Evolutionary conservation across 2,329 filamentous ascomycete genomes (phyloP).

Genomic region (Ophiostoma quercus): DNA sequence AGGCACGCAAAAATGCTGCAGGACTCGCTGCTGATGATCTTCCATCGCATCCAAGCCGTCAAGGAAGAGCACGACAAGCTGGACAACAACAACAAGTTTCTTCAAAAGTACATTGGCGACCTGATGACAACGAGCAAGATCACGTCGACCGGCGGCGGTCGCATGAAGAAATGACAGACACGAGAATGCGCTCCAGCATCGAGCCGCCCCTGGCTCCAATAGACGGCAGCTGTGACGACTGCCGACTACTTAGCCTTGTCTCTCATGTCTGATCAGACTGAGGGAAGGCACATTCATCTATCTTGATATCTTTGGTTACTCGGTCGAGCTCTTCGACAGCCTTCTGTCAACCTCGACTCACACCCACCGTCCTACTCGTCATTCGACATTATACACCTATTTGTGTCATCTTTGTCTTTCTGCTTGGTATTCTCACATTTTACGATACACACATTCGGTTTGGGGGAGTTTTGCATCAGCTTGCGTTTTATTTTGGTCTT

Average conservation of each 20-base stretch:
- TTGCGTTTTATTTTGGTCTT: conserved; percentile 1
- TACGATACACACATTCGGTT: conserved; percentile 16
- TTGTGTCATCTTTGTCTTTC: conserved; percentile 1
- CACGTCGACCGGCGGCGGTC: conserved; percentile 48
- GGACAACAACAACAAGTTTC: conserved; percentile 91
- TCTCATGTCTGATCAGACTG: background rate
- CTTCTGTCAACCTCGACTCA: background rate
- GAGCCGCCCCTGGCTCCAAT: background rate
- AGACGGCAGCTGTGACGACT: background rate
- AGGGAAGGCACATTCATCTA: background rate
- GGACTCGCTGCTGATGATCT: conserved; percentile 80
- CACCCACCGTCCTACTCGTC: background rate
- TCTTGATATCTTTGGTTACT: background rate
- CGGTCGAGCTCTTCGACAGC: background rate
- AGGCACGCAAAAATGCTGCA: conserved; percentile 83
- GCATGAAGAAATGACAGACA: conserved; percentile 48
- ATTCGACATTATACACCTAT: background rate
- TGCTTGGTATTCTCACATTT: conserved; percentile 9
- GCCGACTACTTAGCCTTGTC: background rate
- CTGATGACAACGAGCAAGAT: conserved; percentile 83
- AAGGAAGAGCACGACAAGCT: conserved; percentile 94
- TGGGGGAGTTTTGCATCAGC: conserved; percentile 13
- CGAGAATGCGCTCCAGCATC: background rate
- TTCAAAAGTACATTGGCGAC: conserved; percentile 97
- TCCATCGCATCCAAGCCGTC: conserved; percentile 90